A percentile compares a stretch with the other conserved stretches of the same genome.
Evolutionary conservation across 345 rosid genomes (phyloP).

Genomic region (Citrus mangshanensis): DNA sequence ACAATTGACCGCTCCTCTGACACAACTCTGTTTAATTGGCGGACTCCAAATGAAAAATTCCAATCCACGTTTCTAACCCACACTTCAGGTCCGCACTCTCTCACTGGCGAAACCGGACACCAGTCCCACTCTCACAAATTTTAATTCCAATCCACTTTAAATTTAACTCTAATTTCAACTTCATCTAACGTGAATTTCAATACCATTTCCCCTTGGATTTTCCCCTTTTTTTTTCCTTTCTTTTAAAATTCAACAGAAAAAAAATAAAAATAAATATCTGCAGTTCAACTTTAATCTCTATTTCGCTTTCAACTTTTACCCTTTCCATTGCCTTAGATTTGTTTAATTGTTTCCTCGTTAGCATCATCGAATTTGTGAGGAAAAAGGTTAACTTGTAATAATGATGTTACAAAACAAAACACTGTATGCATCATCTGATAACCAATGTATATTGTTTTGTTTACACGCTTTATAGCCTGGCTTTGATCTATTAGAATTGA

Average conservation of each 20-base stretch:
- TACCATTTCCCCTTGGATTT: constrained; percentile 5
- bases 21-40: constrained; percentile 11
- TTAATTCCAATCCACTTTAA: neutral
- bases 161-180: constrained; percentile 30
- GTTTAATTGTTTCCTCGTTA: constrained; percentile 19
- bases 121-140: neutral
- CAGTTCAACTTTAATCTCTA: constrained; percentile 12
- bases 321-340: neutral
- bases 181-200: constrained; percentile 32
- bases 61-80: neutral
- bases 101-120: constrained; percentile 20
- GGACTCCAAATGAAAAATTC: constrained; percentile 26
- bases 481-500: too few species aligned
- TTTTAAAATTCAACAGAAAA: neutral
- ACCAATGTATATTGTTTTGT: too few species aligned
- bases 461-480: too few species aligned
- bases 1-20: constrained; percentile 10
- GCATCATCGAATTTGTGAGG: constrained; percentile 18
- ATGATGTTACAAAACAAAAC: neutral
- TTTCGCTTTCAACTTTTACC: neutral
- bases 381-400: neutral
- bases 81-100: neutral
- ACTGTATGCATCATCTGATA: neutral
- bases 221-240: neutral
- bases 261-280: neutral